These are phyloP conservation scores for Pleurotus tuber-regium DNA, from an alignment of 768 basidiomycete species.

Conservation along the genomic window DNA sequence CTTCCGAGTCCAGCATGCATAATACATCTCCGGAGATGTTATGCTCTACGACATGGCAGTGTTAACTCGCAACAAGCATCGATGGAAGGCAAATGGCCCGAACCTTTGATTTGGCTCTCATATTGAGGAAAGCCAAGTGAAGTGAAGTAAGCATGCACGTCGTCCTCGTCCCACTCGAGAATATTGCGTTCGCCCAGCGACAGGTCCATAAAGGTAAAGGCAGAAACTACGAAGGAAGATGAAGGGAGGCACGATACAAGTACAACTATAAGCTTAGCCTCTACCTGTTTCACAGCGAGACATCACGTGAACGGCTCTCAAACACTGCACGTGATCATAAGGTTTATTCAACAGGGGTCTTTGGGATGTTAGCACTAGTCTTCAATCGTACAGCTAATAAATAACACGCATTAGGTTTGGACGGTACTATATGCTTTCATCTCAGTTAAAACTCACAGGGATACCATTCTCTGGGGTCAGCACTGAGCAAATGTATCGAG, in stretches of 20 bases:
- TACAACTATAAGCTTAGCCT: neutral
- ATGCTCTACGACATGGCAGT: constrained; percentile 57
- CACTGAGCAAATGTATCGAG: too few relatives aligned
- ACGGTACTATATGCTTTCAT: too few relatives aligned
- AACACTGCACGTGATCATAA: neutral
- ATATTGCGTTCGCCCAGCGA: constrained; percentile 36
- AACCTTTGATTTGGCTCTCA: constrained; percentile 78
- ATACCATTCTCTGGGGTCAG: too few relatives aligned
- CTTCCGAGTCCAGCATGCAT: constrained; percentile 77
- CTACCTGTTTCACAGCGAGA: neutral
- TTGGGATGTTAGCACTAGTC: too few relatives aligned
- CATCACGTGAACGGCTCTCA: constrained; percentile 2
- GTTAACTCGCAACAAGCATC: constrained; percentile 13
- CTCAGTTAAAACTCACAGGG: too few relatives aligned
- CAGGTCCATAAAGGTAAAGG: constrained; percentile 31
- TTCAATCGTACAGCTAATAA: too few relatives aligned
- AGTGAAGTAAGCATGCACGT: constrained; percentile 78
- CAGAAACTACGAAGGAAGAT: constrained; percentile 4
- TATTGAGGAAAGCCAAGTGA: constrained; percentile 84
- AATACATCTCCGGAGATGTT: constrained; percentile 91
- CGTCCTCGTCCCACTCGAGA: constrained; percentile 70
- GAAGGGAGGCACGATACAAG: constrained; percentile 8
- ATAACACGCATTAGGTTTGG: too few relatives aligned
- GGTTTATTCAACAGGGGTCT: neutral
- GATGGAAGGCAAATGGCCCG: constrained; percentile 21